Conservation (phyloP, 2,329 filamentous ascomycete genomes). For the Alternaria longipes region DNA sequence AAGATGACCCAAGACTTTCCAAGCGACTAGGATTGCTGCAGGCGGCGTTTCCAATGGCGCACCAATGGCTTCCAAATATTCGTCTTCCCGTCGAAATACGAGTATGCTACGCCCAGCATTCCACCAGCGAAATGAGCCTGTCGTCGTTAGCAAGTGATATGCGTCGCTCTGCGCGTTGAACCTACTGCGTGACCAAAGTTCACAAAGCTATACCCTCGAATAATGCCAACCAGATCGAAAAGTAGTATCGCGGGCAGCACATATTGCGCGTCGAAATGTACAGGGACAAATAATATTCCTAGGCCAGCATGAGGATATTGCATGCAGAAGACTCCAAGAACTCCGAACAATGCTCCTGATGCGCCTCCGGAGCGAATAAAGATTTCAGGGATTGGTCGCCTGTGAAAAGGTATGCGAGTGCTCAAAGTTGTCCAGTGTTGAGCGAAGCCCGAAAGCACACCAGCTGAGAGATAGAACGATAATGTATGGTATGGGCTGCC, state of each 20-base stretch:
- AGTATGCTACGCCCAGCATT: slow-evolving; percentile 43
- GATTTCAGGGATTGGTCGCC: slow-evolving; percentile 29
- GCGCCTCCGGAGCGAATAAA: slow-evolving; percentile 45
- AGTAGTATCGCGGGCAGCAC: slow-evolving; percentile 44
- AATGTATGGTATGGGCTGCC: slow-evolving; percentile 41
- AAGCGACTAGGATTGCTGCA: slow-evolving; percentile 21
- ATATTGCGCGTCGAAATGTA: slow-evolving; percentile 41
- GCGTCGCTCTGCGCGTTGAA: slow-evolving; percentile 1
- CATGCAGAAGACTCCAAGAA: slow-evolving; percentile 43
- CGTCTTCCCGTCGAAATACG: slow-evolving; percentile 45
- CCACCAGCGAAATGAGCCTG: slow-evolving; percentile 49
- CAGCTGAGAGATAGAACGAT: slow-evolving; percentile 44
- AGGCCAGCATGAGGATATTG: slow-evolving; percentile 42
- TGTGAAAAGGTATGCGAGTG: slow-evolving; percentile 29
- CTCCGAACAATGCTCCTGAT: slow-evolving; percentile 46
- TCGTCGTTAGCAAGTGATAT: slow-evolving; percentile 16
- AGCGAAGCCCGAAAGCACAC: slow-evolving; percentile 41
- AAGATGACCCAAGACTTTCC: not conserved
- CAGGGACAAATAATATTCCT: slow-evolving; percentile 46
- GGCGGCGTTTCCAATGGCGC: slow-evolving; percentile 35
- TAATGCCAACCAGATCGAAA: slow-evolving; percentile 46
- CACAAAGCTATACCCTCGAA: slow-evolving; percentile 39
- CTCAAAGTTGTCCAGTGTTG: slow-evolving; percentile 39
- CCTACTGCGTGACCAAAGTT: slow-evolving; percentile 49
- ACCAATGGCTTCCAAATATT: slow-evolving; percentile 48